Percentiles rank a stretch among this genome's conserved stretches.
These are phyloP conservation scores for Geosmithia putterillii DNA, from an alignment of 2,329 filamentous ascomycete genomes.

Conservation along the genomic window DNA sequence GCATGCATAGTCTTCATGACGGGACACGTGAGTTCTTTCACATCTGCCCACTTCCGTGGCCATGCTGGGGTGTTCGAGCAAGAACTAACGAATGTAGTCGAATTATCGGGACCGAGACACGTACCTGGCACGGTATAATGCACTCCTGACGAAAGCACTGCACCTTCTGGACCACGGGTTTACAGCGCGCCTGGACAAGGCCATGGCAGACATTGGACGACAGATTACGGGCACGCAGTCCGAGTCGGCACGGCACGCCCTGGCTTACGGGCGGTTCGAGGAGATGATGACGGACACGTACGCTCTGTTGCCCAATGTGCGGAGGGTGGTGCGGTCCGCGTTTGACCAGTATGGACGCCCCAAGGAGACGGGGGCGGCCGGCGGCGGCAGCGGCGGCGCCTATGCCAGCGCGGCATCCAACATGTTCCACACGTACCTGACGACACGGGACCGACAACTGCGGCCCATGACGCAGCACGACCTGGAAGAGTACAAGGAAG, in stretches of 20 bases:
- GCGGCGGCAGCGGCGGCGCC: slow-evolving; percentile 10
- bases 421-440: slow-evolving; percentile 40
- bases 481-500: slow-evolving; percentile 39
- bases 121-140: slow-evolving; percentile 77
- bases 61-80: background rate
- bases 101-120: slow-evolving; percentile 78
- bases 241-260: slow-evolving; percentile 44
- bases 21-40: slow-evolving; percentile 49
- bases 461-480: slow-evolving; percentile 40
- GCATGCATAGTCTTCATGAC: slow-evolving; percentile 90
- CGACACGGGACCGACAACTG: slow-evolving; percentile 39
- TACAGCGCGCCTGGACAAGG: slow-evolving; percentile 36
- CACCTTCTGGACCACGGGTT: slow-evolving; percentile 49
- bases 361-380: slow-evolving; percentile 26
- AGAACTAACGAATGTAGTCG: slow-evolving; percentile 33
- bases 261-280: slow-evolving; percentile 47
- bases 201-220: slow-evolving; percentile 39
- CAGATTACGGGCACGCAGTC: slow-evolving; percentile 44
- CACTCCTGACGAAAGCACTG: slow-evolving; percentile 58
- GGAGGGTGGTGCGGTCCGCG: slow-evolving; percentile 35
- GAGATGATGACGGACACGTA: slow-evolving; percentile 46
- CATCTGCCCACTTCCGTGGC: background rate
- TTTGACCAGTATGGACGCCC: slow-evolving; percentile 40
- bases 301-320: slow-evolving; percentile 42
- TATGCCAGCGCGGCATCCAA: slow-evolving; percentile 42